A percentile compares a stretch with the other conserved stretches of the same genome.
Evolutionary conservation across 2,329 filamentous ascomycete species (phyloP).

Genomic region (Fusarium illudens): DNA sequence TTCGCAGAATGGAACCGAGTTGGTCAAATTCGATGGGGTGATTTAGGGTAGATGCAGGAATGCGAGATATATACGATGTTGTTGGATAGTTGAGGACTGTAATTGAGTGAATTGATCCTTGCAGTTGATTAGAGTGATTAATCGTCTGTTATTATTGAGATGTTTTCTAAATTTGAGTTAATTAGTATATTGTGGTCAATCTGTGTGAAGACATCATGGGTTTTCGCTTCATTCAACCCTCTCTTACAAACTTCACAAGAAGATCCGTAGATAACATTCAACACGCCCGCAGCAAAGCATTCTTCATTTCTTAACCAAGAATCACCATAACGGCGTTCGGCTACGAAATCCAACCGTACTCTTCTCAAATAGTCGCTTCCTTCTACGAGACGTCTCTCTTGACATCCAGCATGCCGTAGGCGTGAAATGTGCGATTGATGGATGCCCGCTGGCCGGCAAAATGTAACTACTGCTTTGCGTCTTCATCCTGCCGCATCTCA

Average conservation of each 20-base stretch:
- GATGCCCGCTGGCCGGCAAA: neutral
- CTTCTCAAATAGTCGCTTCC: neutral
- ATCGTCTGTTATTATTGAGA: neutral
- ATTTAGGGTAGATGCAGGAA: constrained; percentile 30
- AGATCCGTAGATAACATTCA: neutral
- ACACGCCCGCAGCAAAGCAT: neutral
- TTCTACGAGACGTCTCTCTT: neutral
- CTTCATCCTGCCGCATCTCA: neutral
- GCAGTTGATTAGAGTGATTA: neutral
- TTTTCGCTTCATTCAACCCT: too few species aligned
- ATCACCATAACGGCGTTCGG: fast-evolving
- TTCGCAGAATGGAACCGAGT: constrained; percentile 45
- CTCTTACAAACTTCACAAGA: neutral
- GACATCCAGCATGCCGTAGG: neutral
- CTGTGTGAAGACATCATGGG: neutral
- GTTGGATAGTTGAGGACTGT: neutral
- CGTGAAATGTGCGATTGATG: neutral
- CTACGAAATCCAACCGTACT: neutral
- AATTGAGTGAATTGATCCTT: neutral
- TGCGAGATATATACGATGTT: neutral
- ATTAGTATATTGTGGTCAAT: neutral
- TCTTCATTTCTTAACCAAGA: neutral
- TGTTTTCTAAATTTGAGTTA: neutral
- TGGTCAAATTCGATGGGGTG: constrained; percentile 37
- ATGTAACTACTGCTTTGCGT: neutral